These are phyloP conservation scores for Saccharum spontaneum DNA, from an alignment of 176 grass and related monocot genomes.

Conservation along the genomic window DNA sequence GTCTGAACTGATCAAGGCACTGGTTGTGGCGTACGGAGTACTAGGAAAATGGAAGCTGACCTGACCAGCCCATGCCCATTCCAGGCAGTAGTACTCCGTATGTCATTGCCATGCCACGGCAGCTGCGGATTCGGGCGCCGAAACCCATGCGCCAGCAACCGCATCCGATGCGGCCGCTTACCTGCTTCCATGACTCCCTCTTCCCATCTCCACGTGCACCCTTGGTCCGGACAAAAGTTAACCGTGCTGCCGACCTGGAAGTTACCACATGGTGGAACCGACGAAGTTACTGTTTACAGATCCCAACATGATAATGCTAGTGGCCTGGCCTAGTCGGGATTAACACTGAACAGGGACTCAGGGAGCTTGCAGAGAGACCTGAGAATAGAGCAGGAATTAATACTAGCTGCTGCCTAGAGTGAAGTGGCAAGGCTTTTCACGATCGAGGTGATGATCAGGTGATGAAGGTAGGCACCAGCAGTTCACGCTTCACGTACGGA, in stretches of 20 bases:
- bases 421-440: neutral
- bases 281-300: constrained; percentile 27
- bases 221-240: neutral
- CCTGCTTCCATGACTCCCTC: neutral
- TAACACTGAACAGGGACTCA: neutral
- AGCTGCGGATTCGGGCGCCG: constrained; percentile 22
- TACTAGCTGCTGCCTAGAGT: neutral
- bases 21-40: neutral
- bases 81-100: too few relatives aligned
- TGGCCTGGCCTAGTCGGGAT: too few relatives aligned
- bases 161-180: neutral
- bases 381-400: neutral
- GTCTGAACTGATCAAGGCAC: neutral
- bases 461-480: neutral
- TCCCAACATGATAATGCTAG: constrained; percentile 1
- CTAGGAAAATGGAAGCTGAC: neutral
- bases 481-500: neutral
- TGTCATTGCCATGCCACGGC: too few relatives aligned
- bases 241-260: neutral
- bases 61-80: neutral
- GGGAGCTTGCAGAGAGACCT: neutral
- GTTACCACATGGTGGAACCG: neutral
- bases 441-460: neutral
- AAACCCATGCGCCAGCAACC: constrained; percentile 20
- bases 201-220: constrained; percentile 33